Evolutionary conservation across 257 asterid species (phyloP).

Genomic region (Solanum tarijense): DNA sequence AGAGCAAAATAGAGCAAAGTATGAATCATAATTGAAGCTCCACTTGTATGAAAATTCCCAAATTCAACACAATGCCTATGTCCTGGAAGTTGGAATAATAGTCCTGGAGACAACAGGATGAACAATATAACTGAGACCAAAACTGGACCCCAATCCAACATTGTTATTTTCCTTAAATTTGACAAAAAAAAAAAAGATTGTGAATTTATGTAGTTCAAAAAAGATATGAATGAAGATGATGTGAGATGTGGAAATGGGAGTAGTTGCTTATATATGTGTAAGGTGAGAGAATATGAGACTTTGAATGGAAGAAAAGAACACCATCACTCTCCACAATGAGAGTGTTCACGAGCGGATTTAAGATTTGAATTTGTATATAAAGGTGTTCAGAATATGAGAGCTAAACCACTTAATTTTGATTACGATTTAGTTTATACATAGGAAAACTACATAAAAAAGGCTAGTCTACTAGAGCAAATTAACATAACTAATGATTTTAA

Average conservation of each 20-base stretch:
- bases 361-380: neutral
- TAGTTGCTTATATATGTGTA: neutral
- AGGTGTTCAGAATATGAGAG: neutral
- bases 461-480: neutral
- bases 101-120: constrained; percentile 40
- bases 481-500: neutral
- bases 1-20: constrained; percentile 44
- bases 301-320: constrained; percentile 6
- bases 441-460: neutral
- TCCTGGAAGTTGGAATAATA: constrained; percentile 45
- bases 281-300: neutral
- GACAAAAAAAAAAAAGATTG: neutral
- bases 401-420: neutral
- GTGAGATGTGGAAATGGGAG: neutral
- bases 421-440: neutral
- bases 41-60: constrained; percentile 40
- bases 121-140: constrained; percentile 38
- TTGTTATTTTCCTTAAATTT: neutral
- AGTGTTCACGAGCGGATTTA: neutral
- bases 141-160: constrained; percentile 44
- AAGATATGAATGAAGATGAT: neutral
- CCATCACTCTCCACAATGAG: neutral
- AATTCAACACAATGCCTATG: constrained; percentile 36
- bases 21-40: constrained; percentile 39
- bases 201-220: neutral